Evolutionary conservation across 768 basidiomycete genomes (phyloP), one percentile per base, ranked within the genome.

Genomic region (Lenzites betulinus): DNA sequence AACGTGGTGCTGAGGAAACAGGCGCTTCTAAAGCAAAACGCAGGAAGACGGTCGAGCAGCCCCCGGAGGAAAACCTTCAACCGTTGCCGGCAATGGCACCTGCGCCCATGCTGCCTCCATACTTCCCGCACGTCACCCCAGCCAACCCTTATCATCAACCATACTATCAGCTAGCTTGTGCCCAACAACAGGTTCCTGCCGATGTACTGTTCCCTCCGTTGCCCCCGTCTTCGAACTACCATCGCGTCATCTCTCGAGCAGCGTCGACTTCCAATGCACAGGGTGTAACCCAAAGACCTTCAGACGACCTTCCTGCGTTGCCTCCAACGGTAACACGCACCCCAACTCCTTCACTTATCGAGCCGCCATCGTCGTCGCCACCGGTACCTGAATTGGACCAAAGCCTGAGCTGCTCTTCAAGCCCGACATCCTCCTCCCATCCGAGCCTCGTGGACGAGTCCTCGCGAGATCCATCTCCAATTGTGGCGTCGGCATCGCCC

Each of bases 151-250:
- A 89, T 60, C 88, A 89, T 63, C 90, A 91, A 66, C 84, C 89
- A 0, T 91, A 91, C 70, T 90, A 89, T 68, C 83, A 84, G 51
- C 82, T 79, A 39, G 86, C 84, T 59, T 59, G 82, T 44, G 68
- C 76, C 12, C 77, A 79, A 59, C 76, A 78, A 16, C 81, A 82
- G 53, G 67, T 80, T 5, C 79, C 86, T 6, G 79, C 85, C 8
- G 89, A 89, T 33, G 78, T 89, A 30, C 83, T 91, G 35, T 91
- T 91, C 71, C 90, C 90, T 51, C 87, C 88, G 1, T 73, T 91
- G 3, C 90, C 89, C 16, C 75, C 84, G 6, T 75, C 78, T 3
- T 78, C 79, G 18, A 75, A 75, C 30, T 77, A 75, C 54, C 78
- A 73, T 53, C 75, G 71, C 1, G 55, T 72, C 4, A 51, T 48